A percentile compares a stretch with the other conserved stretches of the same genome.
Evolutionary conservation across 2,329 filamentous ascomycete genomes (phyloP).

Genomic region (Fusarium sp.): DNA sequence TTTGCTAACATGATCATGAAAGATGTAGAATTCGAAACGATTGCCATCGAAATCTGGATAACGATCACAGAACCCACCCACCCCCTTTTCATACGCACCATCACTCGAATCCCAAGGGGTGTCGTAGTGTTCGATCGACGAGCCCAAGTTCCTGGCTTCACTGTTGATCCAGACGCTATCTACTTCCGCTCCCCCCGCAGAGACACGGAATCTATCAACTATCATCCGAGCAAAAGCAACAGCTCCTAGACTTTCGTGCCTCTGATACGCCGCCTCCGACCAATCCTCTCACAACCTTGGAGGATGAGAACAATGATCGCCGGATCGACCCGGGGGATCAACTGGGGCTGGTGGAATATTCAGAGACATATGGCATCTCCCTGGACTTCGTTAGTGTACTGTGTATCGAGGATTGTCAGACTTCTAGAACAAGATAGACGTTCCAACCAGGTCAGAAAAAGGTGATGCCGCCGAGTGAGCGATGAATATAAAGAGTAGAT

Average conservation of each 20-base stretch:
- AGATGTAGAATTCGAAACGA: neutral
- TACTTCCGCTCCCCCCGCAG: slow-evolving; percentile 4
- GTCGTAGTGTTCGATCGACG: slow-evolving; percentile 8
- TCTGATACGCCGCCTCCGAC: neutral
- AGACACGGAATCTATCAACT: slow-evolving; percentile 9
- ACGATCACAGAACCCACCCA: neutral
- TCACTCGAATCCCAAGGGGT: slow-evolving; percentile 14
- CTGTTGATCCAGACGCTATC: neutral
- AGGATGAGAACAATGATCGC: neutral
- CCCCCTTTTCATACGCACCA: neutral
- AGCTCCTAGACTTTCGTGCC: neutral
- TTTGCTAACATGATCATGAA: neutral
- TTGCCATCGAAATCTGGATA: neutral
- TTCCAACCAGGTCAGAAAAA: neutral
- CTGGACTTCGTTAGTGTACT: neutral
- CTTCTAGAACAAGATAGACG: neutral
- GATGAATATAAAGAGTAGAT: neutral
- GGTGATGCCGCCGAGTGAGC: neutral
- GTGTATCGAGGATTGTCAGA: neutral
- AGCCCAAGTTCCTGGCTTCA: neutral
- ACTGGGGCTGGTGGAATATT: neutral
- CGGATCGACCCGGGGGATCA: slow-evolving; percentile 5
- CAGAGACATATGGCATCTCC: neutral
- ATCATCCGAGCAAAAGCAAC: neutral
- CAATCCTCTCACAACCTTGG: neutral